phyloP scores from a whole-genome alignment of 164 flowering plant genomes.

The Umbellularia californica region DNA sequence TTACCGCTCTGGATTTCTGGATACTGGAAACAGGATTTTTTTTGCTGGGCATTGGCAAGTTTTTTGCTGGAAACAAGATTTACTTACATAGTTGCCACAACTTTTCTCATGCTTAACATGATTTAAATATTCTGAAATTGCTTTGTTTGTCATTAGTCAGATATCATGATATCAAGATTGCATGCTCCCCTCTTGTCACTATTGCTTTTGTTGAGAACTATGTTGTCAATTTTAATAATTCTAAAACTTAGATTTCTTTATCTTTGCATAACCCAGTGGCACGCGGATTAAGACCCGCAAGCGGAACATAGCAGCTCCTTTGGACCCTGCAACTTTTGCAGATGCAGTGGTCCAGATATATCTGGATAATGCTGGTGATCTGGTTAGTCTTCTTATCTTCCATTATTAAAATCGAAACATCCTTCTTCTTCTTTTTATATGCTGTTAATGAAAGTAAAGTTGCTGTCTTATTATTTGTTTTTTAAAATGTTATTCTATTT shows the following conservation, averaged over 20 bases:
- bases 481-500: too few relatives aligned
- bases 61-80: background rate
- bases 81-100: background rate
- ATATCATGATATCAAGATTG: background rate
- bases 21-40: background rate
- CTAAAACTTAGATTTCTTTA: conserved; percentile 2
- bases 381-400: conserved; percentile 34
- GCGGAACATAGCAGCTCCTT: conserved; percentile 99
- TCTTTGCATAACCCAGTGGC: conserved; percentile 50
- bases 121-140: background rate
- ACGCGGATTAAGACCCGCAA: conserved; percentile 99
- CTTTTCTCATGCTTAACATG: background rate
- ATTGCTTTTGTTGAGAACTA: background rate
- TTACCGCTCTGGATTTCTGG: background rate
- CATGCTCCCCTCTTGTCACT: background rate
- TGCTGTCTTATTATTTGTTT: too few relatives aligned
- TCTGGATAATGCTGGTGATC: conserved; percentile 99
- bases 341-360: conserved; percentile 99
- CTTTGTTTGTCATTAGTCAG: background rate
- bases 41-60: background rate
- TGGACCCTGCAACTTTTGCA: conserved; percentile 98
- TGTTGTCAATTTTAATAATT: background rate
- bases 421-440: too few relatives aligned
- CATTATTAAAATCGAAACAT: too few relatives aligned
- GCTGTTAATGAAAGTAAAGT: too few relatives aligned